Evolutionary conservation across 2,329 filamentous ascomycete genomes (phyloP), one percentile per base, ranked within the genome.

Genomic region (Hortaea werneckii): DNA sequence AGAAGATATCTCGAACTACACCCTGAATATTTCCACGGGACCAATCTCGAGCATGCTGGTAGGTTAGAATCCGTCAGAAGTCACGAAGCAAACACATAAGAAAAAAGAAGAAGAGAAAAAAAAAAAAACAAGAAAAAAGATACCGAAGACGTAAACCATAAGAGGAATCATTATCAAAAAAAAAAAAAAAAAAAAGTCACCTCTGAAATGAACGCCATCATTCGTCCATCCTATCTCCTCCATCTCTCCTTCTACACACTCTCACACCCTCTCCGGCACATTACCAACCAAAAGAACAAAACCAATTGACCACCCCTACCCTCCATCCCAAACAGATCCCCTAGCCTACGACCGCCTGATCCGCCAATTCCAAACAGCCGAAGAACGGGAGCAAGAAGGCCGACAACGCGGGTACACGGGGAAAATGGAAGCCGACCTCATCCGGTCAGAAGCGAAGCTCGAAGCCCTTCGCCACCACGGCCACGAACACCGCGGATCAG

Each of bases 301-400:
- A 2, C 20, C 20, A 20, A 20, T 20, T 20, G 4, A 20, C 20
- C 20, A 20, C 20, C 20, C 20, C 20, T 4, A 20, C 20, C 20
- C 42, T 20, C 12, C n/a, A n/a, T n/a, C 8, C 41, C n/a, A 26
- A n/a, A 12, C 60, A 75, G 85, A 92, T 65, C 87, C 87, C 1
- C 69, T 90, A 6, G 76, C 94, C 29, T 94, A 94, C 70, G 85
- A 94, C 63, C 77, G 79, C 44, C 74, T 94, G 26, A 77, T 95
- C 49, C 80, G 86, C 43, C 79, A 79, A 43, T 89, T 88, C 62
- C 85, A 89, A 53, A 82, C 81, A 1, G 68, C 81, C 2, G 71
- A 74, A 4, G 87, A 94, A 66, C 79, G 86, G 44, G 80, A 87
- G 60, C 75, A 75, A 5, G 85, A 90, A 55, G 83, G 82, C 6